Conservation (phyloP, 177 flowering plant species). For the Vitis hybrid region DNA sequence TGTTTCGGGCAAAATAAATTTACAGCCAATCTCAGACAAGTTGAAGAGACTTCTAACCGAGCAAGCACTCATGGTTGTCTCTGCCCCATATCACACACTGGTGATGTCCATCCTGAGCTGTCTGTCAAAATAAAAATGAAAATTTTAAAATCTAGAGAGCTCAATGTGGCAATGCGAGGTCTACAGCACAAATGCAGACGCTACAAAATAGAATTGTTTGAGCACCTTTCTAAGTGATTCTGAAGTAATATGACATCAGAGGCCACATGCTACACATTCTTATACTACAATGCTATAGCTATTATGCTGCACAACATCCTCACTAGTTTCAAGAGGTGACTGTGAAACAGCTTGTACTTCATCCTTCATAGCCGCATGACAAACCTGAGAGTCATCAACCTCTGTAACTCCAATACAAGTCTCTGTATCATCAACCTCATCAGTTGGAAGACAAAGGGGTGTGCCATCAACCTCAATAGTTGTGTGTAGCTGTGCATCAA, state of each 20-base stretch:
- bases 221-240: too few relatives aligned
- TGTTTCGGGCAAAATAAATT: too few relatives aligned
- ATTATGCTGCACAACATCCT: constrained; percentile 33
- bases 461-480: constrained; percentile 7
- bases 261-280: neutral
- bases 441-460: constrained; percentile 10
- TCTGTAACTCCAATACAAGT: neutral
- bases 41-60: neutral
- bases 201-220: too few relatives aligned
- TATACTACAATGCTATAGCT: constrained; percentile 27
- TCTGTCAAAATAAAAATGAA: too few relatives aligned
- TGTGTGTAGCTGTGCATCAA: constrained; percentile 9
- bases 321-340: constrained; percentile 29
- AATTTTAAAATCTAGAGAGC: too few relatives aligned
- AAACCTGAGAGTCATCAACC: constrained; percentile 4
- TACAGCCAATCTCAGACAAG: neutral
- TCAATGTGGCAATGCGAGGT: too few relatives aligned
- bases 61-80: too few relatives aligned
- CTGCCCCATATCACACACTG: too few relatives aligned
- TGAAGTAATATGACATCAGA: too few relatives aligned
- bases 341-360: constrained; percentile 20
- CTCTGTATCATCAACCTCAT: constrained; percentile 2
- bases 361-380: neutral
- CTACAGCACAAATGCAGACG: too few relatives aligned
- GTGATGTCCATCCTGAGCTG: too few relatives aligned